Evolutionary conservation across 129 eudicot genomes (phyloP), one percentile per base, ranked within the genome.

Genomic region (Pittosporum tobira): DNA sequence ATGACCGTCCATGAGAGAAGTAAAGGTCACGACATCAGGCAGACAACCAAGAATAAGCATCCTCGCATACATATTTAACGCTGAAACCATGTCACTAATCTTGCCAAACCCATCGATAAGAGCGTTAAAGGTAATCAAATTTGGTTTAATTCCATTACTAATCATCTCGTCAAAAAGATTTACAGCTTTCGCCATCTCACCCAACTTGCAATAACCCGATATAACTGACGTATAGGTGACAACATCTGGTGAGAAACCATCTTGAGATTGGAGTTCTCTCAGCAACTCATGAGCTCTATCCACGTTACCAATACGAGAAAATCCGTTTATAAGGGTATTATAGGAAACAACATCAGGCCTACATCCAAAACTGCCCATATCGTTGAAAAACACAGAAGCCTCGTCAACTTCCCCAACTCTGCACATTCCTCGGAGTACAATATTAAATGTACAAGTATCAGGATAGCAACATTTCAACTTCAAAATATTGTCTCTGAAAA

Each of bases 101-200:
- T 91, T 87, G 21, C 96, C 94, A 74, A 73, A 91, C 7, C 94
- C 96, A 68, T 81, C 82, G 62, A 91, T 87, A 18, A 91, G 66
- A 28, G 53, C 70, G 65, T 91, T 91, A 52, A 80, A 83, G 1
- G 94, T 87, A 27, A 83, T 13, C 21, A 75, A 55, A 30, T 65
- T 86, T 12, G 99, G 96, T 73, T 62, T 79, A 25, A 91, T 73
- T 44, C 84, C 90, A 53, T 22, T 34, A 68, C 12, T 52, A 6
- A 66, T 70, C 99, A 91, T 91, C 57, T 81, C 70, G 68, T 79
- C 61, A 51, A 81, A 79, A 42, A 91, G 59, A 15, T 22, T 48
- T 27, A 70, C 44, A 15, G 99, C 96, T 34, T 71, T 76, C 48
- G 81, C 69, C 90, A 81, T 72, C 45, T 72, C 75, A 68, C 81